These are phyloP conservation scores for Zychaea mexicana DNA, from an alignment of 371 early-diverging fungal species.

Conservation along the genomic window DNA sequence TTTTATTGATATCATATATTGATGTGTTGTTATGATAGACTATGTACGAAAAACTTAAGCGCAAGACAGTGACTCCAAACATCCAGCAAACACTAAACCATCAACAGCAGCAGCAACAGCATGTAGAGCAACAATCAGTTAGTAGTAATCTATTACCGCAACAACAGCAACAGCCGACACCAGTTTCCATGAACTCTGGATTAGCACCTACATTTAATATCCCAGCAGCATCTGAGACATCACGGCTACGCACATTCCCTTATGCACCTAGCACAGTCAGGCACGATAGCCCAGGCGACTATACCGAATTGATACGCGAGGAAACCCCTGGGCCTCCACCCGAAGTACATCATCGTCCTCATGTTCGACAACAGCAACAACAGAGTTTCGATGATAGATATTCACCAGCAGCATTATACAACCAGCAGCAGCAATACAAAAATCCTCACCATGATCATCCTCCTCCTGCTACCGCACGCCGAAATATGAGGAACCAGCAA, in stretches of 20 bases:
- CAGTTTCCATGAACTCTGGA: not conserved
- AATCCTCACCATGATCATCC: not conserved
- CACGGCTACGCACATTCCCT: too few relatives aligned
- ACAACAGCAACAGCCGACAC: not conserved
- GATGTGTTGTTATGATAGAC: conserved; percentile 20
- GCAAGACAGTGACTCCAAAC: conserved; percentile 42
- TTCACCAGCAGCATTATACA: not conserved
- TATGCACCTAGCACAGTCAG: too few relatives aligned
- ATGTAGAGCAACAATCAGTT: too few relatives aligned
- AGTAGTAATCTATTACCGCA: not conserved
- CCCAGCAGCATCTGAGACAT: too few relatives aligned
- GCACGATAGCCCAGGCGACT: too few relatives aligned
- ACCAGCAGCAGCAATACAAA: not conserved
- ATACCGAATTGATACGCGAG: too few relatives aligned
- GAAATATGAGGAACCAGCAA: not conserved
- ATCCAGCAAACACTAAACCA: conserved; percentile 19
- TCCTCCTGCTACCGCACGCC: not conserved
- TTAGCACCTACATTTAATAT: too few relatives aligned
- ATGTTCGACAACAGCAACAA: too few relatives aligned
- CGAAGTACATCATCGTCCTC: too few relatives aligned
- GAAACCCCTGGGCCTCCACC: too few relatives aligned
- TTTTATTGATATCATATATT: not conserved
- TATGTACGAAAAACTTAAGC: conserved; percentile 63
- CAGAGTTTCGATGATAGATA: too few relatives aligned
- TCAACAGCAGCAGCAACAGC: conserved; percentile 6